Evolutionary conservation across 2,329 filamentous ascomycete species (phyloP), one percentile per base, ranked within the genome.

Genomic region (Talaromyces sp.): DNA sequence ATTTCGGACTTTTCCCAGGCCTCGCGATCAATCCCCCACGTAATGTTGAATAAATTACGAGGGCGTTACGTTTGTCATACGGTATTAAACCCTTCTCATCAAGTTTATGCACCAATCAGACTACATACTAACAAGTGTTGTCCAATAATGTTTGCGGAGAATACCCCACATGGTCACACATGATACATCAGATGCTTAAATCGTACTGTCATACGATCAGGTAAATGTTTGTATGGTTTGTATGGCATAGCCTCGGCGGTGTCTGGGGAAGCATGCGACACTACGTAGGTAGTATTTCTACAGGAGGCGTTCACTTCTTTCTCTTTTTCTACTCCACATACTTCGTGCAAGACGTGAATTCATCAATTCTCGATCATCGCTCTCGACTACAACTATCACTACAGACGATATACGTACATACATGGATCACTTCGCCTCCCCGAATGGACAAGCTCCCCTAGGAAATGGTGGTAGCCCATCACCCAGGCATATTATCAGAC

Each of bases 401-500:
- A 31, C 29, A 58, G 2, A 27, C 34, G 7, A n/a, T 8, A 31
- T 53, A 40, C 31, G 34, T 36, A 22, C 11, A 43, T n/a, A 43
- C 53, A 66, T 66, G 64, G 64, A 66, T 31, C 64, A 66, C 51
- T 60, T 66, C 25, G 64, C 64, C 29, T 66, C 64, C 13, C 25
- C 59, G 13, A 66, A n/a, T 51, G 40, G 64, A 63, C 34, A 36
- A 17, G 29, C 59, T 7, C 64, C 64, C 40, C 38, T 65, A 22
- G 58, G 58, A n/a, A 62, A 31, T 19, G 49, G 64, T 17, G 49
- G 58, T 36, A 63, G 59, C 34, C 60, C 40, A 22, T 34, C 59
- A 31, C 43, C 64, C 22, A 66, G 47, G 27, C 64, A 66, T 3
- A 59, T 66, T 36, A 36, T 66, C 45, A 58, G 61, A 61, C 45